A percentile compares a stretch with the other conserved stretches of the same genome.
Evolutionary conservation across 2,329 filamentous ascomycete genomes (phyloP).

Genomic region (Cladophialophora immunda): DNA sequence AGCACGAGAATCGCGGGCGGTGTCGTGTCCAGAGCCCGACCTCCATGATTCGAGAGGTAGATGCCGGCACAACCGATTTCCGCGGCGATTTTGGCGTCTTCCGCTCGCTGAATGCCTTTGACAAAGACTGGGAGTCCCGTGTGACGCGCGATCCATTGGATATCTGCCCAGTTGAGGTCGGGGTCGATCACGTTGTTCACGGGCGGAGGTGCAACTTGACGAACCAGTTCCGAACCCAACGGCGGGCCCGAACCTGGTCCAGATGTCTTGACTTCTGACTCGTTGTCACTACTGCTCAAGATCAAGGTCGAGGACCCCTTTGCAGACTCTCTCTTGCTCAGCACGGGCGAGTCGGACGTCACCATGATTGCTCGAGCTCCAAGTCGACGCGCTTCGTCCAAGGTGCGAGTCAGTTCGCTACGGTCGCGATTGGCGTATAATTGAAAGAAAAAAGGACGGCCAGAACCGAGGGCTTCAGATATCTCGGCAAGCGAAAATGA

Average conservation of each 20-base stretch:
- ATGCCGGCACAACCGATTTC: conserved; percentile 63
- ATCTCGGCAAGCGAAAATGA: conserved; percentile 60
- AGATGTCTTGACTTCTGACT: conserved; percentile 48
- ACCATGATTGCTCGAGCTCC: conserved; percentile 62
- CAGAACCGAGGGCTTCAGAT: conserved; percentile 42
- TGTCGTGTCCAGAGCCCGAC: conserved; percentile 59
- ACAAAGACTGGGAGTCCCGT: conserved; percentile 60
- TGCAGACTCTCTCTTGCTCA: conserved; percentile 62
- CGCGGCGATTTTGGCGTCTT: conserved; percentile 62
- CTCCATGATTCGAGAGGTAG: conserved; percentile 67
- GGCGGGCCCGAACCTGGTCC: not conserved
- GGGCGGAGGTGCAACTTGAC: not conserved
- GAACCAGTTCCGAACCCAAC: too few species aligned
- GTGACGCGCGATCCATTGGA: conserved; percentile 60
- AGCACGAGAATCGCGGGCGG: conserved; percentile 64
- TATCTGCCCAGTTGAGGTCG: conserved; percentile 61
- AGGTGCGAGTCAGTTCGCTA: conserved; percentile 59
- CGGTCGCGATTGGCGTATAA: conserved; percentile 69
- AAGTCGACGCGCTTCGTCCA: conserved; percentile 54
- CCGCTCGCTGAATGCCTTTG: conserved; percentile 66
- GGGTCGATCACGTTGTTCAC: conserved; percentile 57
- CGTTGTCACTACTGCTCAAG: not conserved
- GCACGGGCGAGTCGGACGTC: conserved; percentile 65
- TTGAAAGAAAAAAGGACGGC: conserved; percentile 56
- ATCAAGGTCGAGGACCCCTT: conserved; percentile 51